A percentile compares a stretch with the other conserved stretches of the same genome.
Conservation (phyloP, 257 asterid genomes). For the Jacaranda mimosifolia region DNA sequence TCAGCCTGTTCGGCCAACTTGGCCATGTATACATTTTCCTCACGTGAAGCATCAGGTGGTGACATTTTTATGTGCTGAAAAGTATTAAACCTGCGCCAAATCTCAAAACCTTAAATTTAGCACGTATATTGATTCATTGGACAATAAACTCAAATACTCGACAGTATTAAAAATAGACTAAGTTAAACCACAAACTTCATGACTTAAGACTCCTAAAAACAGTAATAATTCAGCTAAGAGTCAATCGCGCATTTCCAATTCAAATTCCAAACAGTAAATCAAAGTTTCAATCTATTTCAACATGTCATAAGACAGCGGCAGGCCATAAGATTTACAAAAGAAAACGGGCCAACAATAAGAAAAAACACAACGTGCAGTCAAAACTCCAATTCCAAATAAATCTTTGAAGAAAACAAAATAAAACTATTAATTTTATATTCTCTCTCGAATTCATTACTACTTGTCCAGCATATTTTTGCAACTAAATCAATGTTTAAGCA, state of each 20-base stretch:
- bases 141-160: not conserved
- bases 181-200: not conserved
- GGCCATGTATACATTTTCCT: slow-evolving; percentile 69
- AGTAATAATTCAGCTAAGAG: not conserved
- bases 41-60: slow-evolving; percentile 54
- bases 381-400: not conserved
- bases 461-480: slow-evolving; percentile 12
- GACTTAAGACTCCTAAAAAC: not conserved
- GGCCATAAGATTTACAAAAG: no score
- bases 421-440: not conserved
- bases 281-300: not conserved
- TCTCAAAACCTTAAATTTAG: slow-evolving; percentile 1
- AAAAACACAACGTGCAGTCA: not conserved
- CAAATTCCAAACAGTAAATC: not conserved
- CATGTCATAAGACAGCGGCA: not conserved
- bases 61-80: slow-evolving; percentile 40
- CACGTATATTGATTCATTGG: not conserved
- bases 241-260: not conserved
- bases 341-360: no score
- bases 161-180: not conserved
- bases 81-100: slow-evolving; percentile 46
- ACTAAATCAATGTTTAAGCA: not conserved
- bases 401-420: not conserved
- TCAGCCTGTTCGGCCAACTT: slow-evolving; percentile 78
- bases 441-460: not conserved